Evolutionary conservation across 2,329 filamentous ascomycete species (phyloP).

Genomic region (Ramularia collo-cygni): DNA sequence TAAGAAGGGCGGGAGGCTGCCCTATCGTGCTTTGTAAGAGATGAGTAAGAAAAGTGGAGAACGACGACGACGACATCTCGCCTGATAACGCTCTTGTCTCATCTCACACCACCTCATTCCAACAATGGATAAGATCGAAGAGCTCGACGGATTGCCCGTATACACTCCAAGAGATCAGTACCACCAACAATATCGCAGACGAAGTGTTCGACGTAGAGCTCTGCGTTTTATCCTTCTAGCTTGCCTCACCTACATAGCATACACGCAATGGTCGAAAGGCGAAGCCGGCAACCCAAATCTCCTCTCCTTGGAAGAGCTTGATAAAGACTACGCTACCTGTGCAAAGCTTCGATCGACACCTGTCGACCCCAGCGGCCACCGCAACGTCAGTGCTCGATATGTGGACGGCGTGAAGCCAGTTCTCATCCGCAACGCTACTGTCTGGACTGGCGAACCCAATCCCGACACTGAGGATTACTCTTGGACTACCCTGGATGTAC

Average conservation of each 20-base stretch:
- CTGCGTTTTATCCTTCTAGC: neutral
- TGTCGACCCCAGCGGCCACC: slow-evolving; percentile 48
- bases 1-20: too few species aligned
- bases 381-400: slow-evolving; percentile 55
- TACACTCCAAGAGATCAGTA: too few species aligned
- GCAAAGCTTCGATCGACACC: slow-evolving; percentile 49
- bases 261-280: slow-evolving; percentile 5
- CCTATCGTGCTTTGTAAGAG: too few species aligned
- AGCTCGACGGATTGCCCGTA: too few species aligned
- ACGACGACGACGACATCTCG: too few species aligned
- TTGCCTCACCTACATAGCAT: slow-evolving; percentile 7
- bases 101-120: too few species aligned
- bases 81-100: too few species aligned
- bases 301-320: slow-evolving; percentile 53
- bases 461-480: slow-evolving; percentile 47
- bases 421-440: slow-evolving; percentile 58
- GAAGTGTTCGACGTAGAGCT: too few species aligned
- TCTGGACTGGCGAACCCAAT: slow-evolving; percentile 57
- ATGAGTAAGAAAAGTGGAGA: too few species aligned
- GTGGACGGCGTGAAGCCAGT: slow-evolving; percentile 53
- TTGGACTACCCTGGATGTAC: slow-evolving; percentile 56
- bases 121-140: too few species aligned
- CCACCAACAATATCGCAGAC: too few species aligned
- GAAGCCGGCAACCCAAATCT: slow-evolving; percentile 80
- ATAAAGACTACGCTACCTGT: slow-evolving; percentile 51